Conservation (phyloP, 306 rosid species). For the Citrullus colocynthis region DNA sequence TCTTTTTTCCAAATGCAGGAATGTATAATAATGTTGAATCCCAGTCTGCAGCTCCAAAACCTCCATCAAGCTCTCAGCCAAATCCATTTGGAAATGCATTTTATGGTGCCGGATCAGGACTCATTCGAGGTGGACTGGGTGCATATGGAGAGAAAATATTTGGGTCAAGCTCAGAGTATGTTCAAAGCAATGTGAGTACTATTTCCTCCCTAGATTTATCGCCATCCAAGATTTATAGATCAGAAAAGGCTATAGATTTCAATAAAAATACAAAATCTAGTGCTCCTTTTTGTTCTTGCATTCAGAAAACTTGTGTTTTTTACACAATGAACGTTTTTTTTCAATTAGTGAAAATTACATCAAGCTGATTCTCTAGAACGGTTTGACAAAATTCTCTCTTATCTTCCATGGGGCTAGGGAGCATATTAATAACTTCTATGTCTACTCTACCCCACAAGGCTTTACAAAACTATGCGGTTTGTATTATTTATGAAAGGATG, state of each 20-base stretch:
- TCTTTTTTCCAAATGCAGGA: conserved; percentile 13
- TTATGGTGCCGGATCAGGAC: conserved; percentile 90
- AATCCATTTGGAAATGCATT: conserved; percentile 83
- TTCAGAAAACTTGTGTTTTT: not conserved
- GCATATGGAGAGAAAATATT: conserved; percentile 91
- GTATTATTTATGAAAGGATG: no score
- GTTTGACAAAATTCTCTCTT: not conserved
- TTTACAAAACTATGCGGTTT: not conserved
- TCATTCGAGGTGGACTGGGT: conserved; percentile 88
- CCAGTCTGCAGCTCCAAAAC: conserved; percentile 44
- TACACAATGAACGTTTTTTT: not conserved
- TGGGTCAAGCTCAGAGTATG: conserved; percentile 94
- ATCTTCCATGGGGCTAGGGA: not conserved
- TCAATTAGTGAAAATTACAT: no score
- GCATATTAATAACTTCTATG: not conserved
- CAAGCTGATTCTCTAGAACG: not conserved
- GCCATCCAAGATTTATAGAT: not conserved
- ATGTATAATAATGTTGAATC: conserved; percentile 65
- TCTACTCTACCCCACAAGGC: not conserved
- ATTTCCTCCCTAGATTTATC: not conserved
- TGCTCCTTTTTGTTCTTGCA: not conserved
- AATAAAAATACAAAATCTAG: not conserved
- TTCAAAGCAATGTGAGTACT: conserved; percentile 89
- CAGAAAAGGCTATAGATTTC: not conserved
- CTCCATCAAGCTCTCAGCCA: conserved; percentile 43